Percentiles rank a stretch among this genome's conserved stretches.
phyloP scores from a whole-genome alignment of 768 basidiomycete genomes.

The Russula emetica region DNA sequence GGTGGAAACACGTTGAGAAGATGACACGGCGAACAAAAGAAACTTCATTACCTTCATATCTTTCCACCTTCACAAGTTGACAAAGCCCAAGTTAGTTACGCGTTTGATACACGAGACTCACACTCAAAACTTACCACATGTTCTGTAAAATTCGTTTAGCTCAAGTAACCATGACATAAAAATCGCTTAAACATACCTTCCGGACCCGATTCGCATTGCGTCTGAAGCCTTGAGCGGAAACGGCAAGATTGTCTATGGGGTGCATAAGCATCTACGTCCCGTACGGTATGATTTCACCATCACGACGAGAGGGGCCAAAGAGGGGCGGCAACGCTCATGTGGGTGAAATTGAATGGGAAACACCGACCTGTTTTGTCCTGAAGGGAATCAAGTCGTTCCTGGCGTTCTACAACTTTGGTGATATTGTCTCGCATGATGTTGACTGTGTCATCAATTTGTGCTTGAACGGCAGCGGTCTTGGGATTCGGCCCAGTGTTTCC shows the following conservation, averaged over 20 bases:
- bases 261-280: slow-evolving; percentile 1
- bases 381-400: slow-evolving; percentile 87
- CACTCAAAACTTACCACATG: slow-evolving; percentile 68
- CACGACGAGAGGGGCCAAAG: neutral
- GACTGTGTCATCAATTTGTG: slow-evolving; percentile 96
- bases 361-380: slow-evolving; percentile 96
- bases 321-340: neutral
- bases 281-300: neutral
- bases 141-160: slow-evolving; percentile 47
- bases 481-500: slow-evolving; percentile 48
- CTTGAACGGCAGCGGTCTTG: slow-evolving; percentile 93
- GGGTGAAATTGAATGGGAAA: neutral
- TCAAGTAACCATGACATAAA: slow-evolving; percentile 1
- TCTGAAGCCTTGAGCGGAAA: slow-evolving; percentile 98
- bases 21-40: slow-evolving; percentile 15
- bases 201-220: slow-evolving; percentile 95
- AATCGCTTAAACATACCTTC: slow-evolving; percentile 60
- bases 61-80: slow-evolving; percentile 68
- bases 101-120: neutral
- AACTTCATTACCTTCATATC: slow-evolving; percentile 77
- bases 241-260: slow-evolving; percentile 82
- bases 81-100: neutral
- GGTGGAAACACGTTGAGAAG: slow-evolving; percentile 5
- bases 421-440: slow-evolving; percentile 99
- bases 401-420: slow-evolving; percentile 90